Percentiles rank a stretch among this genome's conserved stretches.
Evolutionary conservation across 495 filamentous ascomycete species (phyloP).

Genomic region (Cetradonia linearis): DNA sequence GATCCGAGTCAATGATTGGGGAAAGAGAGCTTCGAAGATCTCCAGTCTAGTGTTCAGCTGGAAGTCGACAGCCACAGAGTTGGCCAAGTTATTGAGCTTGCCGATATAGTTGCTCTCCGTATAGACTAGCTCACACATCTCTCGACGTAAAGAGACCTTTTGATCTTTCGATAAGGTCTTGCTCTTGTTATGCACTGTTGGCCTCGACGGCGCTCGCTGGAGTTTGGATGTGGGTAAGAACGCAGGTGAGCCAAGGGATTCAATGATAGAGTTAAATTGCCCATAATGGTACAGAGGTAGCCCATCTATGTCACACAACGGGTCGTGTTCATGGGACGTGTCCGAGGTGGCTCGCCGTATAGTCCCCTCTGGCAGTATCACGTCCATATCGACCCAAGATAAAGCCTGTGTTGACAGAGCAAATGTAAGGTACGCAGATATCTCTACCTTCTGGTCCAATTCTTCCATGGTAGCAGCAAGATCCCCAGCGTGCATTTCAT

Average conservation of each 20-base stretch:
- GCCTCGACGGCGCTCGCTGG: slow-evolving; percentile 75
- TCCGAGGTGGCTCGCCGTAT: slow-evolving; percentile 50
- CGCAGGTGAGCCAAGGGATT: slow-evolving; percentile 66
- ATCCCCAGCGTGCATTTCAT: slow-evolving; percentile 86
- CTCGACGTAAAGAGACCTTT: slow-evolving; percentile 71
- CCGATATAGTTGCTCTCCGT: slow-evolving; percentile 89
- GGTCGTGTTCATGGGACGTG: slow-evolving; percentile 40
- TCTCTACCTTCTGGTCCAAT: slow-evolving; percentile 61
- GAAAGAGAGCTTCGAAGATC: slow-evolving; percentile 68
- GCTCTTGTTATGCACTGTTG: slow-evolving; percentile 63
- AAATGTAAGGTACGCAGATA: slow-evolving; percentile 57
- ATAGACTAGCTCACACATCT: slow-evolving; percentile 84
- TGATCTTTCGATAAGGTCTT: slow-evolving; percentile 68
- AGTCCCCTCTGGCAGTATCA: slow-evolving; percentile 66
- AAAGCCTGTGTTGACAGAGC: slow-evolving; percentile 69
- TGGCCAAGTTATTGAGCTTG: slow-evolving; percentile 72
- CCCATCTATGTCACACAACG: slow-evolving; percentile 50
- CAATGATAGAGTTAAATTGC: slow-evolving; percentile 60
- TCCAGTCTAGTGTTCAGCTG: slow-evolving; percentile 46
- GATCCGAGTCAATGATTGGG: slow-evolving; percentile 64
- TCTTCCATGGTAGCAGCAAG: slow-evolving; percentile 71
- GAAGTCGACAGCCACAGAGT: slow-evolving; percentile 63
- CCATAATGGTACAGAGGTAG: slow-evolving; percentile 58
- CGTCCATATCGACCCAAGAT: slow-evolving; percentile 77
- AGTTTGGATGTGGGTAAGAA: slow-evolving; percentile 84